These are phyloP conservation scores for Venturia nashicola DNA, from an alignment of 2,329 filamentous ascomycete genomes.

Conservation along the genomic window DNA sequence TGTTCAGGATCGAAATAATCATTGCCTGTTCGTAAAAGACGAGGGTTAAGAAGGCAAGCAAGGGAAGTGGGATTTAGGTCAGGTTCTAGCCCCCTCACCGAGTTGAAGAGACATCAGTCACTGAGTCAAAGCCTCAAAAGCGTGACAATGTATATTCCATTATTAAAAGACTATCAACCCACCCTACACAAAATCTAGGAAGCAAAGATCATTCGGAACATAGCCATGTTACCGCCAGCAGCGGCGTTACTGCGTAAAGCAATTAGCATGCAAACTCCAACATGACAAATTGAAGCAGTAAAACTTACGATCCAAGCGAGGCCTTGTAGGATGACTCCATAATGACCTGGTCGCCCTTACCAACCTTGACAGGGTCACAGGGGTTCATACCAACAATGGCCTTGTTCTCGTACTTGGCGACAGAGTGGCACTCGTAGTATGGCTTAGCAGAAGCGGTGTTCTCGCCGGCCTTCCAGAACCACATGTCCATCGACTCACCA, in stretches of 20 bases:
- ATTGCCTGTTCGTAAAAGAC: too few relatives aligned
- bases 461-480: not conserved
- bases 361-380: not conserved
- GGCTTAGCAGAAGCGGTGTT: not conserved
- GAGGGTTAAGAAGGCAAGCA: too few relatives aligned
- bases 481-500: not conserved
- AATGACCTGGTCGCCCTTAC: not conserved
- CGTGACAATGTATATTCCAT: not conserved
- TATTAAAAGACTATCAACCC: not conserved
- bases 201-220: constrained; percentile 4
- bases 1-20: too few relatives aligned
- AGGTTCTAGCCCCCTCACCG: too few relatives aligned
- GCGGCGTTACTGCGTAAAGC: not conserved
- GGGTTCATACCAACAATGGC: not conserved
- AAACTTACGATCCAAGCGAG: not conserved
- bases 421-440: not conserved
- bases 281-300: too few relatives aligned
- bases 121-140: too few relatives aligned
- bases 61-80: too few relatives aligned
- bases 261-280: not conserved
- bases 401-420: not conserved
- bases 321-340: not conserved
- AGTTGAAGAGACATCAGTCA: too few relatives aligned
- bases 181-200: not conserved
- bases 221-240: not conserved